These are phyloP conservation scores for Prosopis cineraria DNA, from an alignment of 306 rosid genomes.

Conservation along the genomic window DNA sequence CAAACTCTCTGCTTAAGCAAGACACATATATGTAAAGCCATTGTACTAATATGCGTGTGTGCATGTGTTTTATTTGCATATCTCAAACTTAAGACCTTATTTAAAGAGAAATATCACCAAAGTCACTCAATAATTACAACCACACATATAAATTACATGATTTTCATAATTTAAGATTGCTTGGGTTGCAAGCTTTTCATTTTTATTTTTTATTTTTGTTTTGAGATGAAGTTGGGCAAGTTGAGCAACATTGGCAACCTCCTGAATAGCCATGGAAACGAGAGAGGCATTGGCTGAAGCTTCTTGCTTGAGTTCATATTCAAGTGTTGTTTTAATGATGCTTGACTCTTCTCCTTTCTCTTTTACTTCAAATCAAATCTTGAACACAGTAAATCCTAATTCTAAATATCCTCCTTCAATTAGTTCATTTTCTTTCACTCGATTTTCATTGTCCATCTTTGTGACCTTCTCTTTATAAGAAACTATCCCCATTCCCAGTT, in stretches of 20 bases:
- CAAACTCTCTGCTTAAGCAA: too few relatives aligned
- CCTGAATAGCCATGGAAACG: conserved; percentile 32
- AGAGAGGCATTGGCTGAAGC: conserved; percentile 49
- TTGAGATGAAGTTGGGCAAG: conserved; percentile 35
- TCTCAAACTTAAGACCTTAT: too few relatives aligned
- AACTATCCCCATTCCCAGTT: not conserved
- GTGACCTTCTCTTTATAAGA: conserved; percentile 29
- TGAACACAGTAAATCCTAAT: conserved; percentile 49
- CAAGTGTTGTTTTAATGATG: conserved; percentile 47
- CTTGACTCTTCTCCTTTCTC: conserved; percentile 48
- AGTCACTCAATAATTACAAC: too few relatives aligned
- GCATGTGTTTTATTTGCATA: too few relatives aligned
- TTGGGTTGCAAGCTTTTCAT: too few relatives aligned
- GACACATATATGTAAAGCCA: too few relatives aligned
- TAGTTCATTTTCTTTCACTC: conserved; percentile 57
- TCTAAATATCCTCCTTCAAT: conserved; percentile 70
- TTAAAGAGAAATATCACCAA: too few relatives aligned
- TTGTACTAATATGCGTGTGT: too few relatives aligned
- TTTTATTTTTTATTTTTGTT: not conserved
- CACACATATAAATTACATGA: not conserved
- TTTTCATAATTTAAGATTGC: too few relatives aligned
- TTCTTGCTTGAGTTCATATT: conserved; percentile 64
- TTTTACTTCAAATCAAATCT: not conserved
- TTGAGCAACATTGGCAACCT: conserved; percentile 25
- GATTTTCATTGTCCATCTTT: not conserved